Percentiles rank a stretch among this genome's conserved stretches.
Conservation (phyloP, 257 asterid species). For the Solanum virginianum region DNA sequence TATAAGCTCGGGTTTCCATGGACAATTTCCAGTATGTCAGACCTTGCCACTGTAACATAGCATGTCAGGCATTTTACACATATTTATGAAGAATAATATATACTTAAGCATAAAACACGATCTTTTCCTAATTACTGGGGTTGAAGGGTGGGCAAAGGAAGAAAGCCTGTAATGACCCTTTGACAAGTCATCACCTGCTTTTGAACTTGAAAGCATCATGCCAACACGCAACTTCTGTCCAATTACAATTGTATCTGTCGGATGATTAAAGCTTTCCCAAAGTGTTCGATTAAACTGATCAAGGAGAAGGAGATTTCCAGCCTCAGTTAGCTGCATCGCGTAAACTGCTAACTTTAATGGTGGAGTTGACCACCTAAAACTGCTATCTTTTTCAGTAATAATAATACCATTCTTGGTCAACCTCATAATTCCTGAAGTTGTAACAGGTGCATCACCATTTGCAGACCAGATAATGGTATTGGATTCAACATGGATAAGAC, state of each 20-base stretch:
- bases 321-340: slow-evolving; percentile 31
- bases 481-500: slow-evolving; percentile 43
- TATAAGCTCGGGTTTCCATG: slow-evolving; percentile 38
- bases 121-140: neutral
- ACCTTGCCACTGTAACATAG: slow-evolving; percentile 32
- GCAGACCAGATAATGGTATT: slow-evolving; percentile 62
- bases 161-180: slow-evolving; percentile 34
- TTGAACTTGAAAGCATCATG: slow-evolving; percentile 18
- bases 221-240: slow-evolving; percentile 37
- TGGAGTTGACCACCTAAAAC: slow-evolving; percentile 50
- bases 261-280: slow-evolving; percentile 62
- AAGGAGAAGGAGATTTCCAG: slow-evolving; percentile 55
- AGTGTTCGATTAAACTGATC: slow-evolving; percentile 28
- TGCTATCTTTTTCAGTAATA: slow-evolving; percentile 22
- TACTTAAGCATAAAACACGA: neutral
- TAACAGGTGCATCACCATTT: slow-evolving; percentile 44
- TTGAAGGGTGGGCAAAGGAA: neutral
- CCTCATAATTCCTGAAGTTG: slow-evolving; percentile 23
- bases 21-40: slow-evolving; percentile 53
- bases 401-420: slow-evolving; percentile 30
- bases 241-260: slow-evolving; percentile 56
- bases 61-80: neutral
- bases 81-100: neutral
- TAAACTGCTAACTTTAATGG: slow-evolving; percentile 8
- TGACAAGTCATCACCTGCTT: slow-evolving; percentile 27